Evolutionary conservation across 2,329 filamentous ascomycete species (phyloP), one percentile per base, ranked within the genome.

Genomic region (Pezicula radicicola): DNA sequence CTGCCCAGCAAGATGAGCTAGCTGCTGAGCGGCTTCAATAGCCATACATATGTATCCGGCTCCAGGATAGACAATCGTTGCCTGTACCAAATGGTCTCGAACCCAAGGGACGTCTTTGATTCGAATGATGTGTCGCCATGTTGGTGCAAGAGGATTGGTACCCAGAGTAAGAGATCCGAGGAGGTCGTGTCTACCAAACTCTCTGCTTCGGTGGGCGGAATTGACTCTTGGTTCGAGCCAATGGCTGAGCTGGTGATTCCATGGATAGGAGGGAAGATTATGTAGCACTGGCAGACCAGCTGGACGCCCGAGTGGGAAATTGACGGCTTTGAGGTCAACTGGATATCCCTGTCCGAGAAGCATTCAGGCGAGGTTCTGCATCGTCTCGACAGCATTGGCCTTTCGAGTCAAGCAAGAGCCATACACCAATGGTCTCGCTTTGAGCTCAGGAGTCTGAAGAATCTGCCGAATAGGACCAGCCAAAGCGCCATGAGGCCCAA

Each of bases 181-280:
- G n/a, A n/a, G n/a, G n/a, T n/a, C n/a, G n/a, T n/a, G n/a, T n/a
- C n/a, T n/a, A n/a, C n/a, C n/a, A n/a, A n/a, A n/a, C n/a, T n/a
- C n/a, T n/a, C n/a, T n/a, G n/a, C n/a, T n/a, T n/a, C n/a, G n/a
- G n/a, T n/a, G n/a, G n/a, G n/a, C n/a, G n/a, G n/a, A n/a, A n/a
- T n/a, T n/a, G n/a, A n/a, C n/a, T n/a, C n/a, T n/a, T n/a, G 76
- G 76, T 53, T 82, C 78, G 50, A 74, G 69, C 78, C 79, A 82
- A 60, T 78, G 79, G 0, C 59, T 64, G 21, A 70, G 74, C n/a
- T 65, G 62, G 50, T 80, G 78, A 21, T 81, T 77, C 76, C 77
- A 83, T 1, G 74, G 69, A 51, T 82, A 82, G 0, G 70, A 66
- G 2, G 79, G 79, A 9, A 82, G 60, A 49, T 78, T 70, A 1